Conservation (phyloP, 352 stramenopile genomes). For the Globisporangium paddicum region DNA sequence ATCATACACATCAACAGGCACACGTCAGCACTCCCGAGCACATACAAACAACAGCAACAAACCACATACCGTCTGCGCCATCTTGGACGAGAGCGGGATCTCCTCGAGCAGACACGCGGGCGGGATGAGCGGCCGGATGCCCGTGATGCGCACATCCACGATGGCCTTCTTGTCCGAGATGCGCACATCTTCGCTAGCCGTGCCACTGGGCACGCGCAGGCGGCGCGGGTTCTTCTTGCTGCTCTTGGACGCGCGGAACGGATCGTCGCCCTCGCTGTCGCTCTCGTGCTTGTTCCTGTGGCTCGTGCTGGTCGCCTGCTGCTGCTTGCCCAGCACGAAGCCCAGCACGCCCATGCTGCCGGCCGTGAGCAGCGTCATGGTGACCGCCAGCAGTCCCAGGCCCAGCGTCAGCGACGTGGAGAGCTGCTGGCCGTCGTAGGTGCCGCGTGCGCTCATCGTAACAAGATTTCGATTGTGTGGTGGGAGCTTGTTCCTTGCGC, state of each 20-base stretch:
- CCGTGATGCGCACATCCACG: conserved; percentile 83
- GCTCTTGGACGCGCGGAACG: conserved; percentile 8
- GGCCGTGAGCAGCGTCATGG: conserved; percentile 68
- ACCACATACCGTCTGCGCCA: conserved; percentile 51
- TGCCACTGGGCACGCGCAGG: conserved; percentile 57
- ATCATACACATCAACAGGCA: not conserved
- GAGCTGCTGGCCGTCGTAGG: conserved; percentile 28
- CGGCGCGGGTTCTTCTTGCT: conserved; percentile 23
- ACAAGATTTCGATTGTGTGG: not conserved
- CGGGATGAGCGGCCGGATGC: conserved; percentile 83
- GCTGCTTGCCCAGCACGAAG: conserved; percentile 56
- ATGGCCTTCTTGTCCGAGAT: conserved; percentile 85
- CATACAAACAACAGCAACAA: not conserved
- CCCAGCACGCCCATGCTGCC: conserved; percentile 64
- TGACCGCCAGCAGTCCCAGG: conserved; percentile 60
- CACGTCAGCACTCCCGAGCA: no score
- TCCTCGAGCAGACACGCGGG: conserved; percentile 81
- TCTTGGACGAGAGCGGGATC: conserved; percentile 75
- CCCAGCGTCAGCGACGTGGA: conserved; percentile 57
- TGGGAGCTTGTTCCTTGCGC: not conserved
- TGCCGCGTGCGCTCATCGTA: conserved; percentile 8
- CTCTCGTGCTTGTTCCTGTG: conserved; percentile 16
- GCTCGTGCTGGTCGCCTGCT: conserved; percentile 12
- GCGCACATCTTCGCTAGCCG: conserved; percentile 73
- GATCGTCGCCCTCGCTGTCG: conserved; percentile 11